Conservation (phyloP, 2,329 filamentous ascomycete genomes). For the Scedosporium boydii region DNA sequence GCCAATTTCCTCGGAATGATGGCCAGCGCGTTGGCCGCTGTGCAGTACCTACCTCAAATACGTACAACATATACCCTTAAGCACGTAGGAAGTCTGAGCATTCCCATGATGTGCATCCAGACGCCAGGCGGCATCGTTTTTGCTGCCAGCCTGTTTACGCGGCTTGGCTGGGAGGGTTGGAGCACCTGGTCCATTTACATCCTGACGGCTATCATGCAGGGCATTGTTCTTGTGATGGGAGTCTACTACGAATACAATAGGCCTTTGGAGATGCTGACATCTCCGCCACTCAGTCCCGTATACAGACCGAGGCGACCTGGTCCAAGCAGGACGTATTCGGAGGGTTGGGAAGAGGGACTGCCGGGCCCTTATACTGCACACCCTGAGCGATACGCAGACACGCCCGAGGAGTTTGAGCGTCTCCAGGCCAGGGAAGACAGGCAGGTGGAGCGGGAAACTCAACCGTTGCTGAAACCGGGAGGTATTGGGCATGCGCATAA, state of each 20-base stretch:
- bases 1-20: conserved; percentile 78
- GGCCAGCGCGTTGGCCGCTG: conserved; percentile 65
- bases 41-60: conserved; percentile 95
- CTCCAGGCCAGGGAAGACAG: conserved; percentile 41
- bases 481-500: conserved; percentile 36
- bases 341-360: conserved; percentile 40
- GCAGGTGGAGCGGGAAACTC: conserved; percentile 38
- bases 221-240: conserved; percentile 68
- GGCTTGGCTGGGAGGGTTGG: conserved; percentile 78
- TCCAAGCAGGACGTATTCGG: conserved; percentile 34
- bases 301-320: conserved; percentile 23
- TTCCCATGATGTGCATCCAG: conserved; percentile 97
- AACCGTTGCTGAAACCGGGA: conserved; percentile 39
- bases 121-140: conserved; percentile 89
- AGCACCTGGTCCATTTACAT: conserved; percentile 92
- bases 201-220: conserved; percentile 78
- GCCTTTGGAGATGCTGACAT: not conserved
- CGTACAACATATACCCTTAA: conserved; percentile 80
- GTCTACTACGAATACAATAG: conserved; percentile 55
- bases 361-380: conserved; percentile 42
- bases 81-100: conserved; percentile 82
- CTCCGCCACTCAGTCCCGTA: conserved; percentile 21
- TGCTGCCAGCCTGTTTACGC: conserved; percentile 69
- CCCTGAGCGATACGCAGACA: conserved; percentile 41
- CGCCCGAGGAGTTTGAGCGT: conserved; percentile 39